Base-by-base conservation (phyloP, 768 basidiomycete species). In the Trametes sanguinea region DNA sequence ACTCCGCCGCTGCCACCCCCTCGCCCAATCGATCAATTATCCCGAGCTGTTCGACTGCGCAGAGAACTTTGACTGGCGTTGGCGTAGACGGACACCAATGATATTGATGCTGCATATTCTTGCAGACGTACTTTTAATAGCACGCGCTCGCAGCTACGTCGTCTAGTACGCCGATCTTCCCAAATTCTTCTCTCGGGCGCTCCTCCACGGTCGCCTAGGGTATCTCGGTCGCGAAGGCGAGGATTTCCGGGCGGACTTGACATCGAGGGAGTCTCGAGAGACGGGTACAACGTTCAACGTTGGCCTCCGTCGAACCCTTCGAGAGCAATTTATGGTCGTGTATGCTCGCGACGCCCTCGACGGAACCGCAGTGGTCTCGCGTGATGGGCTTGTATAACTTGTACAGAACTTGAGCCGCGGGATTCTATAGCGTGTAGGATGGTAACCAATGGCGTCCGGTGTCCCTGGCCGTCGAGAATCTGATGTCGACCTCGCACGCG, bases 371-470 rank as follows among this genome's bases (percentile, higher is more conserved):
- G 22, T 22, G 22, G 22, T 22, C 22, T 22, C 22, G 22, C 22
- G 22, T 22, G 22, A 22, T 22, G 22, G 22, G 22, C 22, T 22
- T 22, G 22, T 22, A 22, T 52, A 33, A 32, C 9, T 16, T 52
- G 55, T 16, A 35, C 56, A 30, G 17, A 35, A 29, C 46, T 45
- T 33, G 30, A 22, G 35, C 8, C 56, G 37, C 42, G 44, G 22
- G 22, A 22, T 22, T 22, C 22, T 22, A 22, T 22, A 22, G 22
- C 22, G 22, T 22, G 22, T 22, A 22, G 22, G 22, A 22, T 22
- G 22, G 40, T 32, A 50, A 37, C 60, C 53, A 61, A 61, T 61
- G 39, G 54, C 54, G n/a, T 50, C 45, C 53, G 40, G 53, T 27
- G 59, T 8, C 32, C 59, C 57, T 22, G 22, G 22, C 22, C 22